Evolutionary conservation across 768 basidiomycete species (phyloP).

Genomic region (Naematelia encephala): DNA sequence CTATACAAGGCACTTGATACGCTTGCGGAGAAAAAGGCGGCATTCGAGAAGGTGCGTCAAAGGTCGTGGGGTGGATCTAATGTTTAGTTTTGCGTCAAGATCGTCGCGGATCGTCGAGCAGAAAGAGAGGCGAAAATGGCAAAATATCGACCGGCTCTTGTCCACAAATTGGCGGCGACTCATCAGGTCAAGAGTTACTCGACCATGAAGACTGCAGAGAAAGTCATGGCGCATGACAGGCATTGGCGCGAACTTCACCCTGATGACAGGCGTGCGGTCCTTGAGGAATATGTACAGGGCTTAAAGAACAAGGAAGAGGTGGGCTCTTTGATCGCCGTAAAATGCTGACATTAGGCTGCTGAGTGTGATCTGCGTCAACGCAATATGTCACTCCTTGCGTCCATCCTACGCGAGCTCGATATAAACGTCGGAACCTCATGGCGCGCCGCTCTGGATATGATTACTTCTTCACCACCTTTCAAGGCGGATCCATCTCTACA

Average conservation of each 20-base stretch:
- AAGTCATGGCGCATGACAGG: constrained; percentile 76
- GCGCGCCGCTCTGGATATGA: constrained; percentile 74
- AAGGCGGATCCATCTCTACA: constrained; percentile 70
- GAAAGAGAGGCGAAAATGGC: constrained; percentile 77
- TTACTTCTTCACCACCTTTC: constrained; percentile 77
- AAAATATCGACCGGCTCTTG: constrained; percentile 78
- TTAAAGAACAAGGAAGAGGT: constrained; percentile 86
- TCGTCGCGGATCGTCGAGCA: constrained; percentile 78
- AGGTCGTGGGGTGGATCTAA: background rate
- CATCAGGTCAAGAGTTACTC: constrained; percentile 87
- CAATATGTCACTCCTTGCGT: constrained; percentile 76
- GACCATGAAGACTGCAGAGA: constrained; percentile 84
- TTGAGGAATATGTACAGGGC: constrained; percentile 75
- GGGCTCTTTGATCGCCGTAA: constrained; percentile 44
- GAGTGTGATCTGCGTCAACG: constrained; percentile 52
- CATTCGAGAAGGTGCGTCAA: constrained; percentile 78
- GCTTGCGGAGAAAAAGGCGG: constrained; percentile 87
- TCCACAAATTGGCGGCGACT: constrained; percentile 77
- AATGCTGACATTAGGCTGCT: constrained; percentile 22
- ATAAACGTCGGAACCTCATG: constrained; percentile 93
- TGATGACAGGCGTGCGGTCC: constrained; percentile 78
- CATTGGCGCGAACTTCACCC: constrained; percentile 81
- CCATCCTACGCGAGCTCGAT: constrained; percentile 77
- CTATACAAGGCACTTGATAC: constrained; percentile 90
- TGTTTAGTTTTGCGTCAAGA: constrained; percentile 42